These are phyloP conservation scores for Metschnikowia proteae DNA, from an alignment of 805 yeast species.

Conservation along the genomic window DNA sequence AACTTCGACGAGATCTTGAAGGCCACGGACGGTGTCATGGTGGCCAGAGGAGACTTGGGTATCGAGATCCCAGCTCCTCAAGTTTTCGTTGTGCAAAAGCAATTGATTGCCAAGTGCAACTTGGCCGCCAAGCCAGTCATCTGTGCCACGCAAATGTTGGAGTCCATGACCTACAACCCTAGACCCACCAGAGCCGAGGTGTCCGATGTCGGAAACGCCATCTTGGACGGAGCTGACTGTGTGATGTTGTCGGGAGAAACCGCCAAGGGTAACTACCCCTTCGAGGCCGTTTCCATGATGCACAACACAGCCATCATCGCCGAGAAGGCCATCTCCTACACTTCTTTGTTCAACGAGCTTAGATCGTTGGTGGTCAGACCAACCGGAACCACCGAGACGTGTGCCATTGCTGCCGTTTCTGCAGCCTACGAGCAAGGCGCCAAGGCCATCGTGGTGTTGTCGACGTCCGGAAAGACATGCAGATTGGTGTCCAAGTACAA, in stretches of 20 bases:
- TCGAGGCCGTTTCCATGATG: constrained; percentile 98
- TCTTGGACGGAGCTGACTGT: constrained; percentile 99
- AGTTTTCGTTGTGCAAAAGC: constrained; percentile 98
- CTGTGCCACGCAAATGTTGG: constrained; percentile 99
- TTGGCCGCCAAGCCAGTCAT: constrained; percentile 99
- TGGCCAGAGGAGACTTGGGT: constrained; percentile 99
- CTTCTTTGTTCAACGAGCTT: constrained; percentile 77
- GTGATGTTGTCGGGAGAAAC: constrained; percentile 99
- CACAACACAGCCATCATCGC: constrained; percentile 95
- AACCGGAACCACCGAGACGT: constrained; percentile 90
- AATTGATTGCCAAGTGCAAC: constrained; percentile 98
- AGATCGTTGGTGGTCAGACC: constrained; percentile 84
- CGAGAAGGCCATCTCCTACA: constrained; percentile 93
- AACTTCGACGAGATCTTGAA: constrained; percentile 93
- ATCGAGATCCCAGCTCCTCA: constrained; percentile 99
- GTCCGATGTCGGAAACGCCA: constrained; percentile 98
- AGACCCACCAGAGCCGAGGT: constrained; percentile 99
- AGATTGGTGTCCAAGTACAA: constrained; percentile 96
- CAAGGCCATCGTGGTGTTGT: constrained; percentile 92
- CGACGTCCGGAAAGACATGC: constrained; percentile 93
- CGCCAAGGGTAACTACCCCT: constrained; percentile 98
- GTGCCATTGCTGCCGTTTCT: constrained; percentile 94
- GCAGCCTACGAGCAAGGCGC: constrained; percentile 96
- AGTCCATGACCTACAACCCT: constrained; percentile 99
- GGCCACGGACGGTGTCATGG: constrained; percentile 99